A percentile compares a stretch with the other conserved stretches of the same genome.
phyloP scores from a whole-genome alignment of 257 asterid species.

The Jasminum sambac region DNA sequence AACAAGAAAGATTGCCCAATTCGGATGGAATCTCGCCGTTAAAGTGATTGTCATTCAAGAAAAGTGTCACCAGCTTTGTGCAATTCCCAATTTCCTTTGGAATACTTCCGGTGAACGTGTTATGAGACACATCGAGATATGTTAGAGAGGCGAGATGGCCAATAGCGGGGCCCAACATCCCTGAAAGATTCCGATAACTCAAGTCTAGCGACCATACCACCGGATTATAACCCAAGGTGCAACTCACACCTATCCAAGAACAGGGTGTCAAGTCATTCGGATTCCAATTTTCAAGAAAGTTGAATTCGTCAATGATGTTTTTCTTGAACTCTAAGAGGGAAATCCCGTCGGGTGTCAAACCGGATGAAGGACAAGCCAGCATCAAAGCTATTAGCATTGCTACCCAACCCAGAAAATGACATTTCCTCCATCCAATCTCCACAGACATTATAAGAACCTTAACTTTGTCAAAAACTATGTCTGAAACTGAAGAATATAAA shows the following conservation, averaged over 20 bases:
- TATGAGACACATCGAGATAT: constrained; percentile 62
- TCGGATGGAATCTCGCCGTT: constrained; percentile 68
- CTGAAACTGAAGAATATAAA: constrained; percentile 12
- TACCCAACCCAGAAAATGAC: constrained; percentile 36
- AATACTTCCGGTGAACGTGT: constrained; percentile 54
- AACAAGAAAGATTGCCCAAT: constrained; percentile 47
- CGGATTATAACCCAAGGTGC: constrained; percentile 45
- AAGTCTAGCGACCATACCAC: constrained; percentile 68
- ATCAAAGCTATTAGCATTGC: constrained; percentile 35
- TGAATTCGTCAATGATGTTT: constrained; percentile 44
- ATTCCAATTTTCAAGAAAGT: constrained; percentile 63
- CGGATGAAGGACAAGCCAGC: constrained; percentile 42
- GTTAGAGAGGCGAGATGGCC: constrained; percentile 53
- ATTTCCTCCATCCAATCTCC: constrained; percentile 42
- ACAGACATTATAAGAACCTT: constrained; percentile 45
- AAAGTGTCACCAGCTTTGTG: constrained; percentile 45
- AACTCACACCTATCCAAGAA: constrained; percentile 75
- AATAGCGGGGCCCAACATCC: constrained; percentile 53
- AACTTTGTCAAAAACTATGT: constrained; percentile 20
- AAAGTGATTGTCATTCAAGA: constrained; percentile 57
- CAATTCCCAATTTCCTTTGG: constrained; percentile 76
- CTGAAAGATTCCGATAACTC: constrained; percentile 61
- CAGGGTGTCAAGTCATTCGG: constrained; percentile 69
- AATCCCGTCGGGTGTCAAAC: constrained; percentile 65
- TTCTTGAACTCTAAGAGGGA: constrained; percentile 68